A percentile compares a stretch with the other conserved stretches of the same genome.
phyloP scores from a whole-genome alignment of 1,139 yeast genomes.

The Scheffersomyces illinoinensis region DNA sequence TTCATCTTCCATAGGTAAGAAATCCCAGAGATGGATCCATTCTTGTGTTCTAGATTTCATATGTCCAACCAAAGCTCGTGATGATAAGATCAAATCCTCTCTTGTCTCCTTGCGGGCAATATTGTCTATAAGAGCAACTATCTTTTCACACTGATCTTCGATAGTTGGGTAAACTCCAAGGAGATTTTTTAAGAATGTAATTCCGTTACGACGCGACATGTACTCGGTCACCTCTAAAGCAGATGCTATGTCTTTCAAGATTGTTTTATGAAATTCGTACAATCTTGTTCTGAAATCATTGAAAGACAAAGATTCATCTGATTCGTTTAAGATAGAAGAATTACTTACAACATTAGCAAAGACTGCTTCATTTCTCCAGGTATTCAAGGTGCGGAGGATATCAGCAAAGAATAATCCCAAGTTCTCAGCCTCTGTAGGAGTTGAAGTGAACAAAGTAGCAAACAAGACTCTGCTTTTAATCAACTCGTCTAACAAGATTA shows the following conservation, averaged over 20 bases:
- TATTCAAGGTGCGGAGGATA: constrained; percentile 47
- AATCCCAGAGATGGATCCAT: constrained; percentile 64
- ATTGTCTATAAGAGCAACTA: constrained; percentile 49
- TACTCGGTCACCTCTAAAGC: constrained; percentile 63
- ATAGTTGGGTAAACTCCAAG: constrained; percentile 68
- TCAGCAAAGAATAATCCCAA: constrained; percentile 73
- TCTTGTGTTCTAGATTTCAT: constrained; percentile 56
- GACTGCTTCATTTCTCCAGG: constrained; percentile 37
- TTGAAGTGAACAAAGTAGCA: constrained; percentile 66
- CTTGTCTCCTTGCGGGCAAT: constrained; percentile 60
- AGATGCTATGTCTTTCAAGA: constrained; percentile 47
- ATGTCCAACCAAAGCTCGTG: constrained; percentile 76
- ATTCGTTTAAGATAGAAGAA: constrained; percentile 7
- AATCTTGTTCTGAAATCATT: constrained; percentile 44
- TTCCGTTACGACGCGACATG: constrained; percentile 79
- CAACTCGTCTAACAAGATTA: constrained; percentile 47
- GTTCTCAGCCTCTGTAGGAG: constrained; percentile 80
- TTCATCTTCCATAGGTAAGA: constrained; percentile 45
- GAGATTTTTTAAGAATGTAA: constrained; percentile 72
- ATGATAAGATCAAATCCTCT: constrained; percentile 79
- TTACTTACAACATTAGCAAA: constrained; percentile 12
- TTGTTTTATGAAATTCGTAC: constrained; percentile 56
- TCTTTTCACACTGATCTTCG: constrained; percentile 62
- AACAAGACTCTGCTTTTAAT: constrained; percentile 52
- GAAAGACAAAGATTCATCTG: constrained; percentile 19